phyloP scores from a whole-genome alignment of 2,329 filamentous ascomycete genomes.

The Elsinoe perseae region DNA sequence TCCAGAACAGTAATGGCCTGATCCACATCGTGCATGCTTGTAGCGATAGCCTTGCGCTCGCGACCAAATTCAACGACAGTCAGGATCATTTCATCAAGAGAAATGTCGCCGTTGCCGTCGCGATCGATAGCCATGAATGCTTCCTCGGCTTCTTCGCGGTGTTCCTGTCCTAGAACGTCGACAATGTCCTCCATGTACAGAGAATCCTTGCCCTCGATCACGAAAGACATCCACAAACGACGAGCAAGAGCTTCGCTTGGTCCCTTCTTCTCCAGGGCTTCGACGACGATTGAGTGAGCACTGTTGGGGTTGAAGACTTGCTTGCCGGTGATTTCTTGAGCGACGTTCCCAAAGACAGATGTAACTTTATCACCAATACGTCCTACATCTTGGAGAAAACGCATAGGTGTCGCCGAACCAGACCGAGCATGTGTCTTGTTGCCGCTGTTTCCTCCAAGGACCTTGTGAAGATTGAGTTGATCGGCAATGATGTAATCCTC shows the following conservation, averaged over 20 bases:
- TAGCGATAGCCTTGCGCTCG: conserved; percentile 78
- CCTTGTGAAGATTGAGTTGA: conserved; percentile 48
- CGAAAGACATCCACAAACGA: conserved; percentile 97
- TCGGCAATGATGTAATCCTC: conserved; percentile 92
- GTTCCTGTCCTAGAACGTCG: conserved; percentile 74
- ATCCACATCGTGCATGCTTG: conserved; percentile 95
- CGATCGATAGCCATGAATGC: conserved; percentile 73
- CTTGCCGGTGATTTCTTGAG: conserved; percentile 90
- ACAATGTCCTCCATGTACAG: conserved; percentile 73
- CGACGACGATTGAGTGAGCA: conserved; percentile 78
- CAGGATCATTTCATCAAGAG: conserved; percentile 87
- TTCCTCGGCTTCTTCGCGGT: conserved; percentile 73
- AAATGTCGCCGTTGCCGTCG: conserved; percentile 89
- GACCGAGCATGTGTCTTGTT: conserved; percentile 45
- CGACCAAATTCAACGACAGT: conserved; percentile 77
- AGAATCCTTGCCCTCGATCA: conserved; percentile 76
- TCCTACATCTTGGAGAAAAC: conserved; percentile 61
- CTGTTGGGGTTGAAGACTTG: conserved; percentile 90
- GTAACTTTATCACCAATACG: conserved; percentile 89
- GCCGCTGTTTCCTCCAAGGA: conserved; percentile 47
- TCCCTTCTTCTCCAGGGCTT: conserved; percentile 75
- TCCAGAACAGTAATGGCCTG: conserved; percentile 90
- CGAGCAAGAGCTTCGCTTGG: conserved; percentile 88
- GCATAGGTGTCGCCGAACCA: conserved; percentile 68
- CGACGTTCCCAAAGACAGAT: conserved; percentile 84